These are phyloP conservation scores for Mucor sp. DNA, from an alignment of 371 early-diverging fungal species.

Conservation along the genomic window DNA sequence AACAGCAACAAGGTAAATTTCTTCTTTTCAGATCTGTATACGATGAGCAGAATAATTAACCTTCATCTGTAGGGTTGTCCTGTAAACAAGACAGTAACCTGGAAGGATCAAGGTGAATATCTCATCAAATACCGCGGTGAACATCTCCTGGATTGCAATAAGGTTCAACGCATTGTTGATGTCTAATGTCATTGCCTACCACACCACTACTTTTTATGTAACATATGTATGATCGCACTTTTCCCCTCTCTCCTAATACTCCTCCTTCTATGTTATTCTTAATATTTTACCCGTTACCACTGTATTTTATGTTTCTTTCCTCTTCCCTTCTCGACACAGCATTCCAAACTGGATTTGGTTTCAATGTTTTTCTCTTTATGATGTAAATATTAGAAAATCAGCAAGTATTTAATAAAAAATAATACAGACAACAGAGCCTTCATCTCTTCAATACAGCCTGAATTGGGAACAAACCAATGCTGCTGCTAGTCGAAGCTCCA, in stretches of 20 bases:
- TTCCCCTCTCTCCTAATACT: background rate
- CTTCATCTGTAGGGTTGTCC: conserved; percentile 43
- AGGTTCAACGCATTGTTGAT: conserved; percentile 48
- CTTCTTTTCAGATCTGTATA: background rate
- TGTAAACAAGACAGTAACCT: conserved; percentile 69
- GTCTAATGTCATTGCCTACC: conserved; percentile 4
- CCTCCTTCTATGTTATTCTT: conserved; percentile 1
- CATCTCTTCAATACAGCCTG: no score
- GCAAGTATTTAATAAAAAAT: background rate
- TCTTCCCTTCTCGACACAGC: background rate
- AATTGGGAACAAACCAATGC: no score
- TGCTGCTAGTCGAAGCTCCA: no score
- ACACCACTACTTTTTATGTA: background rate
- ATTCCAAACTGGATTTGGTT: conserved; percentile 14
- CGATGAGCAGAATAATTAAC: background rate
- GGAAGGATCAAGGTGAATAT: conserved; percentile 62
- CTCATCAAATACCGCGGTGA: conserved; percentile 67
- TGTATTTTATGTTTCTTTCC: conserved; percentile 1
- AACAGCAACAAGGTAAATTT: conserved; percentile 41
- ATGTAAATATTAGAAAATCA: background rate
- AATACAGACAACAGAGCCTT: background rate
- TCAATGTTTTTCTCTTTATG: background rate
- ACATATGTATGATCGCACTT: background rate
- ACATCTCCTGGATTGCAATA: conserved; percentile 59
- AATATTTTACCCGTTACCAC: conserved; percentile 7